Base-by-base conservation (phyloP, 129 eudicot genomes). In the Saposhnikovia divaricata region DNA sequence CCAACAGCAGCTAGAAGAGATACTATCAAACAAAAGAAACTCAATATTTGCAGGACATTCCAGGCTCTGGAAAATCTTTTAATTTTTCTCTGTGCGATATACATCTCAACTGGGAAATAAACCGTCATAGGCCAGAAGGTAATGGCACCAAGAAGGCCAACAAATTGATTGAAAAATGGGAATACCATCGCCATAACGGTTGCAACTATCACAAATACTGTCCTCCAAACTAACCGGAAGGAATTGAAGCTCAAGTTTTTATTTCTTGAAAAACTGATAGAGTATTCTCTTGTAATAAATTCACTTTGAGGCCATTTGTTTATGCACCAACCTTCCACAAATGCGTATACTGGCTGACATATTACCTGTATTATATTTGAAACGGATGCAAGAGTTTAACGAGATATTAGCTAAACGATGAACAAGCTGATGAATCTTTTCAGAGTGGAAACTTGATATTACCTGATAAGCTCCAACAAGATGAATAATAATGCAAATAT, bases 101-200 rank as follows among this genome's bases (percentile, higher is more conserved):
- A 68, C 73, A 68, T 68, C 42, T 68, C 73, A 31, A 31, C 23
- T 34, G 73, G 73, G 37, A 68, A 68, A 31, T 68, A 68, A 3
- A 68, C 73, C 42, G 73, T 68, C 73, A 68, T 68, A 28, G 73
- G 73, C 73, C 73, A 68, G 73, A 68, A 68, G 39, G 42, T 68
- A 31, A 68, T 31, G 40, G 73, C 73, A 68, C 73, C 73, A 68
- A 68, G 73, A 31, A 68, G 73, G 40, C 73, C 73, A 68, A 68
- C 73, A 68, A 68, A 68, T 27, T 68, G 40, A 23, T 68, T 68
- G 43, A 68, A 68, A 6, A 68, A 68, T 34, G 73, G 73, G 8
- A 68, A 68, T 31, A 68, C 10, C 73, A 68, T 68, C 10, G 73
- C 73, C 21, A 31, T 18, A 27, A 68, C 21, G 2, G 73, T 68